Evolutionary conservation across 345 rosid species (phyloP).

Genomic region (Eutrema japonicum): DNA sequence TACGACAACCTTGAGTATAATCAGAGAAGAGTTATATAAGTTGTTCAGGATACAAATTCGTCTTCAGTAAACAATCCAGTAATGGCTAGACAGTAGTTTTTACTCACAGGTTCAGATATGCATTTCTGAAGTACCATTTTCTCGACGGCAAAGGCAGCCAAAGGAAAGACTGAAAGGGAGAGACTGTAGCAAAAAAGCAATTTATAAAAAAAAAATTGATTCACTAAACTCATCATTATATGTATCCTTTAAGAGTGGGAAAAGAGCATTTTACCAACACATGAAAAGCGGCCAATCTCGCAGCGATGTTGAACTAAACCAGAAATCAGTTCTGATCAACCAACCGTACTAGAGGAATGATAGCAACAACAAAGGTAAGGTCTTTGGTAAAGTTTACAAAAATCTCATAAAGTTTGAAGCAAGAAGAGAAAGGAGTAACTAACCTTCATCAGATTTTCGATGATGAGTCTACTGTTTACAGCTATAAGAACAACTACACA

Average conservation of each 20-base stretch:
- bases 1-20: constrained; percentile 61
- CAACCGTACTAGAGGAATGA: constrained; percentile 81
- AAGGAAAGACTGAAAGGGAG: constrained; percentile 78
- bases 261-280: constrained; percentile 72
- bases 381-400: neutral
- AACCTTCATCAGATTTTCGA: constrained; percentile 94
- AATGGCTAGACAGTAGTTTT: constrained; percentile 8
- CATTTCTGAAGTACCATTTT: constrained; percentile 63
- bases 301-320: constrained; percentile 89
- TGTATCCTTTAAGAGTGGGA: neutral
- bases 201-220: neutral
- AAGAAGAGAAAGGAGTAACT: constrained; percentile 20
- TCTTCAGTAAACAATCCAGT: neutral
- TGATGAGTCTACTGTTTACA: constrained; percentile 95
- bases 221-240: neutral
- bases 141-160: constrained; percentile 80
- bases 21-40: constrained; percentile 3
- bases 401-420: neutral
- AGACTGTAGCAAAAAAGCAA: constrained; percentile 58
- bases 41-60: neutral
- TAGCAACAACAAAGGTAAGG: constrained; percentile 16
- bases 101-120: constrained; percentile 71
- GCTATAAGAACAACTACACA: constrained; percentile 98
- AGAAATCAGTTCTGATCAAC: constrained; percentile 85
- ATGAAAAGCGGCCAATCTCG: constrained; percentile 98